Conservation (phyloP, 2,329 filamentous ascomycete genomes). For the Metarhizium rileyi region DNA sequence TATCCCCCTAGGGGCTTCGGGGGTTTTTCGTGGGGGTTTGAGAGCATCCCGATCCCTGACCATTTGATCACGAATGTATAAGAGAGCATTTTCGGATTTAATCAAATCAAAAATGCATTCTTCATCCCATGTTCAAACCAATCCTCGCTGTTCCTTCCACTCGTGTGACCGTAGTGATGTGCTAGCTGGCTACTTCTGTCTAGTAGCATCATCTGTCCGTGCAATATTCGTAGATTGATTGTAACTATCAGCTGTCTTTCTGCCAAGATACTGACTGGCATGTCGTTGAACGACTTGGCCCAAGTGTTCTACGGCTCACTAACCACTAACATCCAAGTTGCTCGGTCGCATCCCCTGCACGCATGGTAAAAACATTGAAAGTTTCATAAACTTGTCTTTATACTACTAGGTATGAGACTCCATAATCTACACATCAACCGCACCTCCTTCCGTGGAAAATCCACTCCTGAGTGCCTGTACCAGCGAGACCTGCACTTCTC, state of each 20-base stretch:
- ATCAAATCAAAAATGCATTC: conserved; percentile 22
- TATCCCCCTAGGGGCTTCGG: conserved; percentile 20
- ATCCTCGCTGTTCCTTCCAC: background rate
- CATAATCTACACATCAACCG: conserved; percentile 10
- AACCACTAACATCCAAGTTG: no score
- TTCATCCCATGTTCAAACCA: conserved; percentile 10
- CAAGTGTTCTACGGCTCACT: no score
- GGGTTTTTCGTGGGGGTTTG: conserved; percentile 10
- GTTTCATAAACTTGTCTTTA: background rate
- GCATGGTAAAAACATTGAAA: background rate
- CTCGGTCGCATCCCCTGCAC: conserved; percentile 8
- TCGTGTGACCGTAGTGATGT: background rate
- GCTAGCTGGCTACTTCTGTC: no score
- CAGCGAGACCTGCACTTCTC: conserved; percentile 26
- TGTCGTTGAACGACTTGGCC: no score
- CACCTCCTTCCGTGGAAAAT: conserved; percentile 7
- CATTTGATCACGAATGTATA: conserved; percentile 25
- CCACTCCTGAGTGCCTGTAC: conserved; percentile 5
- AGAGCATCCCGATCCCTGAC: conserved; percentile 9
- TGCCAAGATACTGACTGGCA: no score
- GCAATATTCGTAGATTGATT: no score
- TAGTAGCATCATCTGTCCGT: no score
- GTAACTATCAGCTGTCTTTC: no score
- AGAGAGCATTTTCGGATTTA: conserved; percentile 26
- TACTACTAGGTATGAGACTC: background rate